Base-by-base conservation (phyloP, 106 monocot genomes). In the Iris macrosiphon region DNA sequence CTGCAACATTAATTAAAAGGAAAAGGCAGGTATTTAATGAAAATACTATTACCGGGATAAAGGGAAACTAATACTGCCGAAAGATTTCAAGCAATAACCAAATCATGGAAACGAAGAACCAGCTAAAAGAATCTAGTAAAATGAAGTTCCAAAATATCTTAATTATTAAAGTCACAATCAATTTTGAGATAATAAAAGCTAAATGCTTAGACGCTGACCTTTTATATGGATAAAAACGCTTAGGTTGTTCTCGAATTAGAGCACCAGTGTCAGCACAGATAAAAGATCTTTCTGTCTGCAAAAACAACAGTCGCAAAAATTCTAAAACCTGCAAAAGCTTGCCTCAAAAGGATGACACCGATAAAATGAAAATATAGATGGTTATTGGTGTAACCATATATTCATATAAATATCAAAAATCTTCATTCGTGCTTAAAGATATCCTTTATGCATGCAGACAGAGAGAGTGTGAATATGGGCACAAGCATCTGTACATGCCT, bases 211-310 rank as follows among this genome's bases (percentile, higher is more conserved):
- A 60, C 28, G 50, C 43, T 52, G 30, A 89, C 85, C 77, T 77
- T 41, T 77, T 89, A 59, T 85, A 95, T 49, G 70, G 59, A 40
- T 70, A 73, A 60, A 85, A 85, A 35, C 61, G 70, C 37, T 76
- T 82, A 9, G 66, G 49, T 41, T 78, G 70, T 53, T 74, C 72
- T 26, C 74, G 58, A 15, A 89, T 33, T 35, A 95, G 29, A 62
- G 89, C 69, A 13, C 94, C 94, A 23, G 94, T 95, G 55, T 95
- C 94, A 21, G 61, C 72, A 74, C 94, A 95, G 42, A 95, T 76
- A 52, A 85, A 82, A 9, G 82, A 76, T 51, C 89, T 80, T 55
- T 95, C 89, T 35, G 62, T 33, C 94, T 95, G 66, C 34, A 29
- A 32, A 64, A 62, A 24, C 11, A 63, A 71, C 7, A 47, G 51